These are phyloP conservation scores for Candida krabiensis DNA, from an alignment of 805 yeast species.

Conservation along the genomic window DNA sequence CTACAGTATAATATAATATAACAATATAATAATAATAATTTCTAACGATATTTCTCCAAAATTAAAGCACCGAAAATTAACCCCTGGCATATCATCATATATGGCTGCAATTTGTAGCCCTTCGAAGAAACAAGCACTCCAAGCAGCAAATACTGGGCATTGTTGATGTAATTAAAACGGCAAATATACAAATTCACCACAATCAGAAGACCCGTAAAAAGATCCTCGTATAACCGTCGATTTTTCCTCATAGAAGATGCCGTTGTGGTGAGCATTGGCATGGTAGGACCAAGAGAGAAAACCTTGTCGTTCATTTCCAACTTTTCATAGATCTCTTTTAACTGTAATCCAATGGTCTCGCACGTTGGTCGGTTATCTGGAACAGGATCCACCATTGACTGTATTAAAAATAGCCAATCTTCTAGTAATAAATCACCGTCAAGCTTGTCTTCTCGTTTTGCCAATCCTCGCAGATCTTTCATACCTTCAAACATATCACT, in stretches of 20 bases:
- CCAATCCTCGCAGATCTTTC: conserved; percentile 14
- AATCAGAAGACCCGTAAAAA: conserved; percentile 1
- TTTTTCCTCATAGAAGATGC: too few relatives aligned
- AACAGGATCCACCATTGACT: conserved; percentile 25
- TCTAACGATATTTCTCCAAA: neutral
- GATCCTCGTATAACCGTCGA: neutral
- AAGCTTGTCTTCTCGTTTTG: neutral
- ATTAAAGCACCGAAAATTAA: conserved; percentile 1
- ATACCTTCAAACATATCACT: conserved; percentile 22
- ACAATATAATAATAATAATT: neutral
- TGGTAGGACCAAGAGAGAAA: too few relatives aligned
- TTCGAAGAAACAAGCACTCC: conserved; percentile 6
- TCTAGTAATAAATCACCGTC: conserved; percentile 23
- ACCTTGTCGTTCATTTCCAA: conserved; percentile 1
- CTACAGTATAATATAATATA: too few relatives aligned
- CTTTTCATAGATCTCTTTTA: conserved; percentile 17
- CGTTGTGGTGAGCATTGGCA: too few relatives aligned
- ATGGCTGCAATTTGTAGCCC: neutral
- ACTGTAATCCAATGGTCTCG: conserved; percentile 34
- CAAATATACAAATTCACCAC: conserved; percentile 2
- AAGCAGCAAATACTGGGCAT: conserved; percentile 9
- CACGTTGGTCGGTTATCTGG: conserved; percentile 46
- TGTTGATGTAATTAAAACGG: neutral
- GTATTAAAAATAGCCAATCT: conserved; percentile 32
- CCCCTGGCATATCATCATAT: conserved; percentile 4